Conservation (phyloP, 441 rosid species). For the Gossypium laxum region DNA sequence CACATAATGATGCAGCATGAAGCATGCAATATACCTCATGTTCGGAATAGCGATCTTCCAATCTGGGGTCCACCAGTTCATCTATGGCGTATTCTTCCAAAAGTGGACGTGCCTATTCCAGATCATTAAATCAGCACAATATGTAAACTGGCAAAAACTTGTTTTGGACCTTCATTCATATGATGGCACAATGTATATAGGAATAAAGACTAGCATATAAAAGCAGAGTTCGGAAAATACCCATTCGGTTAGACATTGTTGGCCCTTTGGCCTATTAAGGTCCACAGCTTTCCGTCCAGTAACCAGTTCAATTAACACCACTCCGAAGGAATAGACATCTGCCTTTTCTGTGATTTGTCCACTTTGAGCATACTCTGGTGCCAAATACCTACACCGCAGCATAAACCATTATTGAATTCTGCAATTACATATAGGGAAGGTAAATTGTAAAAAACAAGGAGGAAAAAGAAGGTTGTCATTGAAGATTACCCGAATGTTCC, state of each 20-base stretch:
- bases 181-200: background rate
- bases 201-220: background rate
- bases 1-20: conserved; percentile 81
- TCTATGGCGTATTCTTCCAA: conserved; percentile 66
- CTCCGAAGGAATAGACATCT: conserved; percentile 93
- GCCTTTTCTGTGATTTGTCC: conserved; percentile 97
- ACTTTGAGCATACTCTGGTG: conserved; percentile 94
- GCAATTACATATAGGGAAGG: background rate
- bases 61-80: conserved; percentile 66
- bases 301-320: conserved; percentile 84
- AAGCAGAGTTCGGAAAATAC: conserved; percentile 31
- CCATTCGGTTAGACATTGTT: conserved; percentile 97
- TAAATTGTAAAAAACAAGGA: conserved; percentile 5
- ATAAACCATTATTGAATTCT: conserved; percentile 13
- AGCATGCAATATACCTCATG: conserved; percentile 80
- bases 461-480: conserved; percentile 5
- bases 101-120: conserved; percentile 81
- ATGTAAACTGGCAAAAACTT: background rate
- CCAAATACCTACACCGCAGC: conserved; percentile 61
- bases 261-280: conserved; percentile 80
- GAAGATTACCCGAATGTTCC: conserved; percentile 88
- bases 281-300: conserved; percentile 95
- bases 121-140: conserved; percentile 15
- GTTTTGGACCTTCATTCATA: background rate
- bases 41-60: conserved; percentile 48